Evolutionary conservation across 1,284 basidiomycete species (phyloP), one percentile per base, ranked within the genome.

Genomic region (Pseudozyma flocculosa): DNA sequence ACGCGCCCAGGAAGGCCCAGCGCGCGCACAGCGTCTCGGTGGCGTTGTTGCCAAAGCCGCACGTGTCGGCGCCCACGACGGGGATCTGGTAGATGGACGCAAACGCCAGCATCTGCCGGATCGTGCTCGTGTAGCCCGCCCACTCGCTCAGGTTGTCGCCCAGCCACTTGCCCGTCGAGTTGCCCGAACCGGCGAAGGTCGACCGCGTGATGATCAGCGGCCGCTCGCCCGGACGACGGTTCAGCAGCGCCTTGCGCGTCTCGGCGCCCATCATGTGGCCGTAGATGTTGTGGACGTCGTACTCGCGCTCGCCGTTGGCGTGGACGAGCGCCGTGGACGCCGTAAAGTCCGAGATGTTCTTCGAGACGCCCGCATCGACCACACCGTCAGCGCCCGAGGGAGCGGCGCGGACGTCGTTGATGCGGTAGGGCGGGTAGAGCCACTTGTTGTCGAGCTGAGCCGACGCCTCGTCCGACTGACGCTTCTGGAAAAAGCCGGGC

Each of bases 101-200:
- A 82, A 88, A 88, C 72, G 88, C 87, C 13, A 89, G 79, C 37
- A 87, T 79, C 7, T 87, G 87, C 75, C 87, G 83, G 61, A 86
- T 84, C 39, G 78, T 83, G 61, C 82, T 75, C 40, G 82, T 78
- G 80, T 86, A 60, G 2, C 62, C 62, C 5, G 57, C 57, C 86
- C 86, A 88, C 53, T 72, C 73, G 3, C 75, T 71, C 70, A 82
- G 85, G 74, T 90, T 90, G 75, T 90, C 87, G 0, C 87, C 87
- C 11, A 87, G 81, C 64, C 63, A 67, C 39, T 63, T 60, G 13
- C 55, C 55, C 3, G 50, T 66, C 48, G 40, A 60, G 32, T 55
- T 56, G 7, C 61, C 65, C 5, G 65, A 61, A n/a, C 70, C 70
- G 5, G 70, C 64, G 41, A 61, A 67, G 9, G 68, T 67, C 1